A percentile compares a stretch with the other conserved stretches of the same genome.
Conservation (phyloP, 805 yeast species). For the Starmerella floris region DNA sequence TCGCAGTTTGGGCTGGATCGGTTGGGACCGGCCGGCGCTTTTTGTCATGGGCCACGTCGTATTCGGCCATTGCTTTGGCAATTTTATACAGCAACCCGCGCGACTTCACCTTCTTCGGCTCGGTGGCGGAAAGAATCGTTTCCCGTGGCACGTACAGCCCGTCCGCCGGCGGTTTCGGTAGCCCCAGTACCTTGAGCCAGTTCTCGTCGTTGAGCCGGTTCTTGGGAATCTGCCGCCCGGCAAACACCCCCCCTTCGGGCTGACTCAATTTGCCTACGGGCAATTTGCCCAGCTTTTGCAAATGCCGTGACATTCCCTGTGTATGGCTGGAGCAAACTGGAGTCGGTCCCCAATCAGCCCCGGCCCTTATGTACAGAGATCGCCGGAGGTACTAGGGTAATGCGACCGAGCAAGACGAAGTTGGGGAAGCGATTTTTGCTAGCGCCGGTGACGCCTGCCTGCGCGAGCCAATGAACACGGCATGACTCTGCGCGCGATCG, state of each 20-base stretch:
- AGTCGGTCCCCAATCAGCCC: too few species aligned
- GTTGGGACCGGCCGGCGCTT: neutral
- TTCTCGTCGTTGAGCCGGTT: constrained; percentile 11
- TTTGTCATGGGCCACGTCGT: constrained; percentile 6
- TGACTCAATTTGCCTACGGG: constrained; percentile 13
- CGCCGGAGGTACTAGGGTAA: too few species aligned
- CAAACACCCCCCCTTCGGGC: constrained; percentile 18
- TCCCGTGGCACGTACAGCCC: constrained; percentile 18
- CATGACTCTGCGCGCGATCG: too few species aligned
- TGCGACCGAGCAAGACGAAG: too few species aligned
- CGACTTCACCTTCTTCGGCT: constrained; percentile 1
- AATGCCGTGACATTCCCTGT: neutral
- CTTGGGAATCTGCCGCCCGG: constrained; percentile 19
- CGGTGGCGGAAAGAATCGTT: neutral
- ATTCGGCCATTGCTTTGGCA: constrained; percentile 14
- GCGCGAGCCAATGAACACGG: too few species aligned
- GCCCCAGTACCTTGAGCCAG: constrained; percentile 19
- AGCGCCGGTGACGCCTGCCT: too few species aligned
- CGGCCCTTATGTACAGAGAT: too few species aligned
- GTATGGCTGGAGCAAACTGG: too few species aligned
- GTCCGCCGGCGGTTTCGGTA: constrained; percentile 20
- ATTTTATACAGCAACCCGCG: constrained; percentile 12
- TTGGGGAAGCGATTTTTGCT: too few species aligned
- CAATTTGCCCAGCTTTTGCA: constrained; percentile 11
- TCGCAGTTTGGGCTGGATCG: neutral